Conservation (phyloP, 148 eudicot species). For the Fagopyrum tataricum region DNA sequence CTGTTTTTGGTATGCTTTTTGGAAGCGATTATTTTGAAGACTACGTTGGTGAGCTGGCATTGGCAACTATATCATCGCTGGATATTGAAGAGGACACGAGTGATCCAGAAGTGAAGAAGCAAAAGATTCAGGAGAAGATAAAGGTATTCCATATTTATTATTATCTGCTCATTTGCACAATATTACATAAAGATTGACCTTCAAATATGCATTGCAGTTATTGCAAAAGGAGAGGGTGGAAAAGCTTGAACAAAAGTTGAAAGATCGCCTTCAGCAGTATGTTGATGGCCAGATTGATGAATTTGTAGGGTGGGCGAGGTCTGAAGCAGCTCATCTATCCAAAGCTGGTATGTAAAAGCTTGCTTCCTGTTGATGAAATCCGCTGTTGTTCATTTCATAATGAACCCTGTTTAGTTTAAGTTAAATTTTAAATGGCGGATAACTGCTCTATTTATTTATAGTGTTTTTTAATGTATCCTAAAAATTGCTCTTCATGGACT, state of each 20-base stretch:
- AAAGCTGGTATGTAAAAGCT: conserved; percentile 52
- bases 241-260: conserved; percentile 54
- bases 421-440: not conserved
- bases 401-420: not conserved
- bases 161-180: not conserved
- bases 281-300: conserved; percentile 64
- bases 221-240: conserved; percentile 72
- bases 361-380: not conserved
- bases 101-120: conserved; percentile 49
- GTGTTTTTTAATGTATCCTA: not conserved
- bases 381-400: not conserved
- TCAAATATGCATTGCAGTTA: conserved; percentile 33
- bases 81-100: conserved; percentile 53
- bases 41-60: conserved; percentile 76
- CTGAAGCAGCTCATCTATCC: conserved; percentile 72
- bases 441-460: not conserved
- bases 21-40: conserved; percentile 88
- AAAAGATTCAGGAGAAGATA: conserved; percentile 64
- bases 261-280: conserved; percentile 62
- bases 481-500: no score
- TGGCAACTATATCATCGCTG: conserved; percentile 57
- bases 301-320: conserved; percentile 68
- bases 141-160: conserved; percentile 40
- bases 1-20: conserved; percentile 91
- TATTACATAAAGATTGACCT: not conserved